Evolutionary conservation across 2,329 filamentous ascomycete genomes (phyloP), one percentile per base, ranked within the genome.

Genomic region (Leptoxyphium fumago): DNA sequence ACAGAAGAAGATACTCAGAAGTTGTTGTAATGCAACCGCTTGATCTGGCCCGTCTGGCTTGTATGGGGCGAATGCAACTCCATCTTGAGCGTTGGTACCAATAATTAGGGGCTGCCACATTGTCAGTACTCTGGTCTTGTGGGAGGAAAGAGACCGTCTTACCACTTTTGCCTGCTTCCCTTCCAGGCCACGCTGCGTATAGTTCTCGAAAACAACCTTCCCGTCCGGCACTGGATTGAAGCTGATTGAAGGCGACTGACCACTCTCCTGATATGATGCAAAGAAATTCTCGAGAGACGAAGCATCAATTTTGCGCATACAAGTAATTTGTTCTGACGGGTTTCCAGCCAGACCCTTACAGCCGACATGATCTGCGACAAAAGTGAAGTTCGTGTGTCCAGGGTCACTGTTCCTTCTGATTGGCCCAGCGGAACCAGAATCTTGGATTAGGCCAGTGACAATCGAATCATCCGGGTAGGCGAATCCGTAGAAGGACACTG

Each of bases 381-480:
- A 61, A 1, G 60, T 61, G 50, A 66, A 66, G 49, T 65, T 65
- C 7, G 54, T 53, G 13, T 61, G 54, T 13, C 50, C 43, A 7
- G 47, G 34, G 34, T 61, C 58, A 10, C 43, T 29, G 7, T 47
- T 55, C 1, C 55, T 49, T 5, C 54, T 49, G 11, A 53, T 58
- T 1, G 58, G 58, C 14, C 59, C 57, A 3, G 62, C 65, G 4
- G 64, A 69, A 26, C 61, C 71, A 32, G 70, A 72, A 5, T 66
- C 61, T 2, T 65, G 57, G 44, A 74, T 69, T 9, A 72, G 56
- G 2, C 63, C 69, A 6, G 61, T 54, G n/a, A 65, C 63, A 18
- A 75, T 74, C 5, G 72, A 69, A 38, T 74, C 68, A 0, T 67
- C 45, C 2, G 51, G 50, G 40, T 68, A 72, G 2, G 71, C 67